Base-by-base conservation (phyloP, 2,329 filamentous ascomycete genomes). In the Ophiostoma australiae region DNA sequence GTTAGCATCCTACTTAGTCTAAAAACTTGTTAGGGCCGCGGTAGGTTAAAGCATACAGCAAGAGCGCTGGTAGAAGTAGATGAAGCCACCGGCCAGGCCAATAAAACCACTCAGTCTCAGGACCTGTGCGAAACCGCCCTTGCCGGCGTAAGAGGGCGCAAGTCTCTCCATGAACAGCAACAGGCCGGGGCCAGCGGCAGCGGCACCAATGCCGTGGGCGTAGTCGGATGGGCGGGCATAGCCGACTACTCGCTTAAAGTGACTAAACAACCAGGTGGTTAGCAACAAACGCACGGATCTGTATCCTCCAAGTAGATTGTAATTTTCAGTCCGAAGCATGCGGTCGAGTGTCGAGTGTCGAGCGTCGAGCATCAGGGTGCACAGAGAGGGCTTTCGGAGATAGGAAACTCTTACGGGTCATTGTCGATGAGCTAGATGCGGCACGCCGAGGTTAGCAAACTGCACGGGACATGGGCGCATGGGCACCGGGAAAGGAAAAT, bases 161-260 rank as follows among this genome's bases (percentile, higher is more conserved):
- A 96, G 86, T 79, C 85, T 89, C 84, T 99, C 94, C 87, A 93
- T 92, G 75, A 89, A 80, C 77, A 89, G 84, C 79, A 98, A 90
- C 71, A 91, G 82, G 66, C 85, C 86, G 10, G 95, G 94, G 67
- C 89, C 91, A 70, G 89, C 84, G n/a, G 88, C 87, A 17, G 90
- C 90, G 68, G 91, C 87, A 17, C 84, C 86, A 71, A 85, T 84
- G 73, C 90, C 94, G 75, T 88, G 83, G 58, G 85, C 84, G 82
- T 96, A 98, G 82, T 99, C 95, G 68, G 90, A 91, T 67, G 89
- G 84, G 74, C 95, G 89, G 74, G 94, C 91, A 86, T 99, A 99
- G 78, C 88, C 82, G 74, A 97, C 80, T 23, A 98, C 95, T 79
- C 95, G 90, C 81, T 89, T 92, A 81, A 98, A 91, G 82, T 99